Evolutionary conservation across 164 flowering plant species (phyloP), one percentile per base, ranked within the genome.

Genomic region (Liquidambar formosana): DNA sequence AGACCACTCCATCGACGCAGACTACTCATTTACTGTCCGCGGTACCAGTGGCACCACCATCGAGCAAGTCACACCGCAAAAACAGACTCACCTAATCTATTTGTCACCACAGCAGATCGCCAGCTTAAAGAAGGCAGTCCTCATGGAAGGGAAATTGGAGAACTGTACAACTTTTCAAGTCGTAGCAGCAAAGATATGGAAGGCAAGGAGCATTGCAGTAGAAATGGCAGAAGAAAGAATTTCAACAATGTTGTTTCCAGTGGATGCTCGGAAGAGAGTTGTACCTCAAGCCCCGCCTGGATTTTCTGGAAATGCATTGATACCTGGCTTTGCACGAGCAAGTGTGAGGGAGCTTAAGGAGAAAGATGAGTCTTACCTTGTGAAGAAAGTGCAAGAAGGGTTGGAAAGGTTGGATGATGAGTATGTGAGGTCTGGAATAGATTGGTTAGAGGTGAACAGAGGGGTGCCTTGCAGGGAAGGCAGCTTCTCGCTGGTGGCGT

Each of bases 401-500:
- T 12, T 79, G 3, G 72, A 76, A 57, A 70, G 78, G 38, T 41
- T 76, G 62, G 72, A 61, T 41, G 76, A 79, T 57, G 82, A 73
- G 62, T 79, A 79, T 27, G 71, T 79, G 33, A 70, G 66, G 57
- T 79, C 82, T 16, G 71, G 65, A 19, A 73, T 70, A 43, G 77
- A 77, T 44, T 77, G 77, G 77, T 46, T 73, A 13, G 77, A 77
- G 59, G 73, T 69, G 54, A 49, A 77, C 6, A 58, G 33, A 64
- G 80, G 80, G 18, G 65, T 66, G 46, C 79, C 80, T 54, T 68
- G 76, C 19, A n/a, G 28, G 49, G 72, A 52, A 12, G 59, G 74
- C 28, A 77, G 78, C 70, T 79, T 79, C 68, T 79, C 82, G 3
- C 56, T 79, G 19, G 80, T 74, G 45, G 73, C 73, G 18, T 79